A percentile compares a stretch with the other conserved stretches of the same genome.
Evolutionary conservation across 2,329 filamentous ascomycete species (phyloP).

Genomic region (Trichoderma guizhouense): DNA sequence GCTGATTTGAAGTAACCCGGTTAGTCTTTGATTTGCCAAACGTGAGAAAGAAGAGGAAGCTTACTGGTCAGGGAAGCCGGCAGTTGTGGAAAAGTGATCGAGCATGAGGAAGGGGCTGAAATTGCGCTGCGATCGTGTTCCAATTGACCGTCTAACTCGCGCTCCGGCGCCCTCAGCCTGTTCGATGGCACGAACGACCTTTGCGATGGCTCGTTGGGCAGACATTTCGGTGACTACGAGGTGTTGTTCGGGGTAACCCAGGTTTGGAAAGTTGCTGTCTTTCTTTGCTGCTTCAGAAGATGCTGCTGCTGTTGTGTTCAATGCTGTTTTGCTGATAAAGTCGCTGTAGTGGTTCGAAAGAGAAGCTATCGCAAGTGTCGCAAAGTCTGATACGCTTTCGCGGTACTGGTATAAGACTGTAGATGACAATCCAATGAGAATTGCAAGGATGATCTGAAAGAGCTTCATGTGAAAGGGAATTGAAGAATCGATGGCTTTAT

Average conservation of each 20-base stretch:
- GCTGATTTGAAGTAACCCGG: conserved; percentile 17
- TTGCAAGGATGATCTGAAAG: conserved; percentile 29
- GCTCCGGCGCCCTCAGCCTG: conserved; percentile 87
- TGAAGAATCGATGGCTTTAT: not conserved
- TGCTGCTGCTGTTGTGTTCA: not conserved
- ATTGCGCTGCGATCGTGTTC: conserved; percentile 77
- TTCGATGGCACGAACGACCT: conserved; percentile 79
- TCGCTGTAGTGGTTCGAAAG: not conserved
- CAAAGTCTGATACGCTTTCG: not conserved
- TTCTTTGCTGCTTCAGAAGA: not conserved
- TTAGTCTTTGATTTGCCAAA: not conserved
- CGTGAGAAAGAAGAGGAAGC: conserved; percentile 18
- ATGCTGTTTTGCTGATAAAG: not conserved
- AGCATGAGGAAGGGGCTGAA: conserved; percentile 95
- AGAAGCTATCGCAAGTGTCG: not conserved
- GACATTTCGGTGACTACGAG: conserved; percentile 52
- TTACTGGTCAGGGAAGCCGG: conserved; percentile 83
- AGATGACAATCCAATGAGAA: conserved; percentile 31
- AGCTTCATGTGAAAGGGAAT: conserved; percentile 29
- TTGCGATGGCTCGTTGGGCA: conserved; percentile 70
- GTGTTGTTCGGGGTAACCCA: conserved; percentile 20
- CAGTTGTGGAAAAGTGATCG: conserved; percentile 79
- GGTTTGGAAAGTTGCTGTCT: not conserved
- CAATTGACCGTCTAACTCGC: conserved; percentile 80
- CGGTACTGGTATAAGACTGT: conserved; percentile 28